A percentile compares a stretch with the other conserved stretches of the same genome.
These are phyloP conservation scores for Cercospora sojina DNA, from an alignment of 2,329 filamentous ascomycete genomes.

Conservation along the genomic window DNA sequence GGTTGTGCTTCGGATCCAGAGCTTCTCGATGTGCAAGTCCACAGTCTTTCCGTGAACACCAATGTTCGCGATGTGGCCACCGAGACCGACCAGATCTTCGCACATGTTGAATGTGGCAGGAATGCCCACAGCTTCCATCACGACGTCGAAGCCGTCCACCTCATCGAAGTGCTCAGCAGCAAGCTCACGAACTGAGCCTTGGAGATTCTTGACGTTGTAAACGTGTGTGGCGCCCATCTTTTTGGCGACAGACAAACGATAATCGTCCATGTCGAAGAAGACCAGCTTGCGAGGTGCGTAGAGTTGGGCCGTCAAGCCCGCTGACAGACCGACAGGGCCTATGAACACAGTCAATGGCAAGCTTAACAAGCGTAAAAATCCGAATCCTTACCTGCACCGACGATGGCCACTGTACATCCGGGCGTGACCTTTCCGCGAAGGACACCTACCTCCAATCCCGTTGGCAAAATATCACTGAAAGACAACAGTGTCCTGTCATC, in stretches of 20 bases:
- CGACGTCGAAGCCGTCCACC: conserved; percentile 56
- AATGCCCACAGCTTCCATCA: conserved; percentile 59
- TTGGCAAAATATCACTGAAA: conserved; percentile 58
- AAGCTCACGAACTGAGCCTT: conserved; percentile 37
- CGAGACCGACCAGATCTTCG: conserved; percentile 55
- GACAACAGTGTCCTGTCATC: conserved; percentile 50
- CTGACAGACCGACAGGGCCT: conserved; percentile 58
- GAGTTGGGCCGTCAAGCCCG: conserved; percentile 55
- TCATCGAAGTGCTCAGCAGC: conserved; percentile 48
- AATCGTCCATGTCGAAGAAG: conserved; percentile 53
- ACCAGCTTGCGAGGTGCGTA: conserved; percentile 55
- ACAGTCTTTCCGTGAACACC: conserved; percentile 59
- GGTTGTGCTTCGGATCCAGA: conserved; percentile 53
- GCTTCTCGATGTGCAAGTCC: conserved; percentile 52
- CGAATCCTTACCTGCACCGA: conserved; percentile 44
- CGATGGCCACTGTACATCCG: conserved; percentile 54
- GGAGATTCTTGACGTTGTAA: conserved; percentile 42
- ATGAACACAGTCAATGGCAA: not conserved
- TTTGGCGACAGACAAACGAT: conserved; percentile 50
- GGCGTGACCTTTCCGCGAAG: conserved; percentile 54
- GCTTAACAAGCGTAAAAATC: not conserved
- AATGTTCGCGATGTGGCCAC: conserved; percentile 57
- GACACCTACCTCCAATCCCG: conserved; percentile 56
- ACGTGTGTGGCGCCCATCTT: conserved; percentile 51
- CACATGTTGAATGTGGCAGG: conserved; percentile 54